Percentiles rank a stretch among this genome's conserved stretches.
Evolutionary conservation across 805 yeast species (phyloP).

Genomic region (Candida arabinofermentans): DNA sequence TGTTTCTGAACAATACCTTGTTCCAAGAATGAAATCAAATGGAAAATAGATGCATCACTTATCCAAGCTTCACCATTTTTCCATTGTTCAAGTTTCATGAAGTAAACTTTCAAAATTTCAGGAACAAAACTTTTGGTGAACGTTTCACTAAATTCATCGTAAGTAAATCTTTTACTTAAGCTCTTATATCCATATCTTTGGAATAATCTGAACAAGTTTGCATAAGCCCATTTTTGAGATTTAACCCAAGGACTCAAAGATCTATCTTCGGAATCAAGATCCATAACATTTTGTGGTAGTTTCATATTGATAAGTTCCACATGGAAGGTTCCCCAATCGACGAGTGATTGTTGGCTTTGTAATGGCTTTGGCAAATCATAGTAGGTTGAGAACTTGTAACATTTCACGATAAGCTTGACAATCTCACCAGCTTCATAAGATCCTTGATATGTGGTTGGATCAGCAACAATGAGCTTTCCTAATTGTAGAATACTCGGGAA

Average conservation of each 20-base stretch:
- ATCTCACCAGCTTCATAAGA: slow-evolving; percentile 55
- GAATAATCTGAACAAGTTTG: slow-evolving; percentile 68
- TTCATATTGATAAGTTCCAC: slow-evolving; percentile 58
- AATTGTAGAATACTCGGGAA: slow-evolving; percentile 68
- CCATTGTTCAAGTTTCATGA: slow-evolving; percentile 72
- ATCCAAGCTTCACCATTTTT: slow-evolving; percentile 65
- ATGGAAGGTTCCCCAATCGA: slow-evolving; percentile 76
- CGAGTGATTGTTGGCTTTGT: slow-evolving; percentile 48
- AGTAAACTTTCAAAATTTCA: slow-evolving; percentile 58
- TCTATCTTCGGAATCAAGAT: slow-evolving; percentile 50
- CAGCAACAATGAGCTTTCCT: slow-evolving; percentile 51
- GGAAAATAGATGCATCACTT: slow-evolving; percentile 58
- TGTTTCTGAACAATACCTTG: slow-evolving; percentile 53
- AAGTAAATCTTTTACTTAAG: slow-evolving; percentile 44
- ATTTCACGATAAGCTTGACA: slow-evolving; percentile 69
- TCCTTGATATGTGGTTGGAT: slow-evolving; percentile 24
- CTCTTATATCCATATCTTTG: slow-evolving; percentile 60
- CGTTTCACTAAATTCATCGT: slow-evolving; percentile 54
- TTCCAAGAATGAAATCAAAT: slow-evolving; percentile 60
- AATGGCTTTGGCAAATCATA: slow-evolving; percentile 70
- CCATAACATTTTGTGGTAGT: slow-evolving; percentile 50
- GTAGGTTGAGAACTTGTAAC: slow-evolving; percentile 77
- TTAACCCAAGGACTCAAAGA: slow-evolving; percentile 60
- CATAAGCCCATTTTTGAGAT: slow-evolving; percentile 85
- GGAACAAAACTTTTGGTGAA: slow-evolving; percentile 66